Base-by-base conservation (phyloP, 1,139 yeast species). In the Protomyces lactucae-debilis region DNA sequence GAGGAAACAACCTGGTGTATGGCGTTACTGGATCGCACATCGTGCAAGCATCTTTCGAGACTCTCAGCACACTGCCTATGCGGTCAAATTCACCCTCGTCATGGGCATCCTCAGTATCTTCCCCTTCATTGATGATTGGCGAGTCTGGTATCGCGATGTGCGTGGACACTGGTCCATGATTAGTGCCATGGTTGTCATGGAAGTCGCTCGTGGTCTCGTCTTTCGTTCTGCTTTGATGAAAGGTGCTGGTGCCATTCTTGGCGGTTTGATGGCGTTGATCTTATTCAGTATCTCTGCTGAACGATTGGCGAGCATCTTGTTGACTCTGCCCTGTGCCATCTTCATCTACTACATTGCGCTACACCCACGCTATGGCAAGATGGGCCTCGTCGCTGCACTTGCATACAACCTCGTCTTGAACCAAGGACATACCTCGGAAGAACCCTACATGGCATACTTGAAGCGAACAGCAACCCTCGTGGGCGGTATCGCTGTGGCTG, bases 121-220 rank as follows among this genome's bases (percentile, higher is more conserved):
- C 12, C 57, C 57, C 23, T 54, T 54, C 51, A 54, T 54, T 6
- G n/a, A 25, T 23, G 51, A 54, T 23, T 54, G 48, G 48, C 35
- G 57, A 18, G 5, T 16, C 37, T 54, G 57, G 57, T 54, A 54
- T 40, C 36, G 25, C 14, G 57, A 54, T 35, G 57, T 54, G 4
- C 57, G 57, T 21, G 57, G 57, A 16, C 57, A 54, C 39, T 54
- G 57, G 57, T 37, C 57, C 10, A 37, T 54, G 57, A 43, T 54
- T 6, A 36, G 39, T 23, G 57, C 57, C 23, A 54, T 54, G 57
- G 57, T 54, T 4, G 57, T 54, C 21, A 54, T 54, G 57, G 57
- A 54, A 23, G 40, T 40, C 14, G 25, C 57, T 3, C 35, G 57
- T 5, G 57, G 57, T 10, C 36, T 40, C 16, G 35, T 54, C 14